phyloP scores from a whole-genome alignment of 768 basidiomycete genomes.

The Pleurotus tuoliensis region DNA sequence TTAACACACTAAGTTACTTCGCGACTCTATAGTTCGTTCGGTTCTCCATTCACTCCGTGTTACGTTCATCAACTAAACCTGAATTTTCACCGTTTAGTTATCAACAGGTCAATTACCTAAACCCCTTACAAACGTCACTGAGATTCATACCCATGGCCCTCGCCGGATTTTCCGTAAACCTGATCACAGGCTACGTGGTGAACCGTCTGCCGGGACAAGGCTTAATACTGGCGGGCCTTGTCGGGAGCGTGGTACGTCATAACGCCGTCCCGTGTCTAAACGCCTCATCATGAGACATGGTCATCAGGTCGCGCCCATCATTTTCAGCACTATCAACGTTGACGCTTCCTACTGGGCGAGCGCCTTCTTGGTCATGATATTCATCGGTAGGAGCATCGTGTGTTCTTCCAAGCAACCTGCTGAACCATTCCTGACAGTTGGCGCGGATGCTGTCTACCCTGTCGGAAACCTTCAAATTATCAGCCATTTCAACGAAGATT shows the following conservation, averaged over 20 bases:
- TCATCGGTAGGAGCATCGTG: constrained; percentile 14
- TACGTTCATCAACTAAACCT: background rate
- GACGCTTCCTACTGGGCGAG: constrained; percentile 27
- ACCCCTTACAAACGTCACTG: constrained; percentile 27
- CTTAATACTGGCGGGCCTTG: constrained; percentile 24
- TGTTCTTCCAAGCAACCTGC: too few relatives aligned
- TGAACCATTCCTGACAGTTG: constrained; percentile 9
- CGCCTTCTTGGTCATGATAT: constrained; percentile 26
- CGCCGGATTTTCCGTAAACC: constrained; percentile 18
- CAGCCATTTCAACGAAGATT: constrained; percentile 24
- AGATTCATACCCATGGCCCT: constrained; percentile 29
- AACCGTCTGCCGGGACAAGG: constrained; percentile 23
- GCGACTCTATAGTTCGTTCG: constrained; percentile 22
- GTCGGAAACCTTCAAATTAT: constrained; percentile 27
- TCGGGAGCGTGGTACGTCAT: constrained; percentile 22
- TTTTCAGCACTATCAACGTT: constrained; percentile 28
- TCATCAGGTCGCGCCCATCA: constrained; percentile 22
- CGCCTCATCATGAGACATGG: background rate
- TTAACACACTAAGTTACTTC: constrained; percentile 29
- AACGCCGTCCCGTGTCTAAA: background rate
- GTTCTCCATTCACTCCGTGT: background rate
- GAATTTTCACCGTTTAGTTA: constrained; percentile 16
- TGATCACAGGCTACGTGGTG: constrained; percentile 18
- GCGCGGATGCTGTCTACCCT: constrained; percentile 27
- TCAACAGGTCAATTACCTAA: constrained; percentile 25